Evolutionary conservation across 768 basidiomycete species (phyloP), one percentile per base, ranked within the genome.

Genomic region (Pulveroboletus sp.): DNA sequence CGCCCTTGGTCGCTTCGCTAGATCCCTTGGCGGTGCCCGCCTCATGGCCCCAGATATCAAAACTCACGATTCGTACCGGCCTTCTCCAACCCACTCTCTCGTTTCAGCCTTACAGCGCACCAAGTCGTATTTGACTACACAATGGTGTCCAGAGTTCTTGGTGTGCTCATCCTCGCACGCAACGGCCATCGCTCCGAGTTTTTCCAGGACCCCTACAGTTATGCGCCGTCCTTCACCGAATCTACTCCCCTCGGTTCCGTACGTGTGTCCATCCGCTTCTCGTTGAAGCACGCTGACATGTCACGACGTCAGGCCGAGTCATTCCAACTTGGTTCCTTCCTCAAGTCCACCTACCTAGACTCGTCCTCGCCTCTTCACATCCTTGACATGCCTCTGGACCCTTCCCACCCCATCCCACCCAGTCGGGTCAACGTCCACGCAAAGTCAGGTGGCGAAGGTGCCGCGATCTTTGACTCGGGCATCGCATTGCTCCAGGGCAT

Each of bases 401-500:
- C 65, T 8, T 55, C 62, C 7, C 64, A 64, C 37, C 62, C 88
- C 53, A 85, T 85, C 39, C 76, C 86, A 65, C 84, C 85, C 60
- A 77, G 67, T 55, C 77, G 83, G 65, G 76, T 92, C 57, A 82
- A 84, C 58, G 79, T 86, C 38, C 85, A 83, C 54, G 87, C 86
- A 60, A 92, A 92, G 70, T 81, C 82, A 37, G 88, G 87, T 26
- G 83, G 83, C 17, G 90, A 92, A 64, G 86, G 89, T 45, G 76
- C 81, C 6, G 82, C 85, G 32, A 88, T 91, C 56, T 87, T 89
- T 68, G 89, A 93, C 72, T 85, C 85, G 10, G 82, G 87, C 22
- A 84, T 86, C 45, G 89, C 91, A 5, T 71, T 91, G 43, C 72
- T 89, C 36, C 92, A 93, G 63, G 89, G 90, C 10, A 72, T 93